Evolutionary conservation across 2,329 filamentous ascomycete genomes (phyloP).

Genomic region (Venturia nashicola): DNA sequence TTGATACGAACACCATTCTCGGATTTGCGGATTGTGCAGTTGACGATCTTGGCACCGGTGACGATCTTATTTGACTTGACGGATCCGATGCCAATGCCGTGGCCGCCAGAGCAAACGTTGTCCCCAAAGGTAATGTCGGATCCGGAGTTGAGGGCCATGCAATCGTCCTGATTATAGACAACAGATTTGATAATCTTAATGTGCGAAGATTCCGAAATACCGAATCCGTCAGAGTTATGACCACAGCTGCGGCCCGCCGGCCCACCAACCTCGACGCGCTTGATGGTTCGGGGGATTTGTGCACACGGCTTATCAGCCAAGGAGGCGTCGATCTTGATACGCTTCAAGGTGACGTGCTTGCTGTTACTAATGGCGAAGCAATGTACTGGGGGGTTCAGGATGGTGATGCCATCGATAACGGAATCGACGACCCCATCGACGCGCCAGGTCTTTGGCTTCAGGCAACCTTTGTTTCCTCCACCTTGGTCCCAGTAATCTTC

Average conservation of each 20-base stretch:
- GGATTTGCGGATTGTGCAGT: conserved; percentile 34
- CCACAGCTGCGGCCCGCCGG: conserved; percentile 21
- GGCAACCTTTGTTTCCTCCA: conserved; percentile 22
- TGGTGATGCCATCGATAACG: conserved; percentile 33
- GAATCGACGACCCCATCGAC: conserved; percentile 25
- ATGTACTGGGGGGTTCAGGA: conserved; percentile 45
- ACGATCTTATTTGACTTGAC: conserved; percentile 32
- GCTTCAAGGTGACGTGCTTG: conserved; percentile 32
- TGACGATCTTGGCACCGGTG: background rate
- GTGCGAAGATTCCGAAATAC: conserved; percentile 37
- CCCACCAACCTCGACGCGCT: background rate
- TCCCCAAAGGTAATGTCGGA: conserved; percentile 25
- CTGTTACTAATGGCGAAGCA: conserved; percentile 35
- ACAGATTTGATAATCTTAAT: conserved; percentile 39
- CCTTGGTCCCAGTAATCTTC: conserved; percentile 38
- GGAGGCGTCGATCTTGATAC: conserved; percentile 45
- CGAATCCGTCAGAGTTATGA: conserved; percentile 46
- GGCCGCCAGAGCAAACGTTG: conserved; percentile 37
- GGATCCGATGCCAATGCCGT: conserved; percentile 46
- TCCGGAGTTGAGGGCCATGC: conserved; percentile 46
- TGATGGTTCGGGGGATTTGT: conserved; percentile 17
- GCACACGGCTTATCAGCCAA: conserved; percentile 33
- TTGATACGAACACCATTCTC: conserved; percentile 48
- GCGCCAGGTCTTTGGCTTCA: conserved; percentile 20
- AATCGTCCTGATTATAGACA: conserved; percentile 49